Evolutionary conservation across 345 rosid genomes (phyloP), one percentile per base, ranked within the genome.

Genomic region (Erodium maritimum): DNA sequence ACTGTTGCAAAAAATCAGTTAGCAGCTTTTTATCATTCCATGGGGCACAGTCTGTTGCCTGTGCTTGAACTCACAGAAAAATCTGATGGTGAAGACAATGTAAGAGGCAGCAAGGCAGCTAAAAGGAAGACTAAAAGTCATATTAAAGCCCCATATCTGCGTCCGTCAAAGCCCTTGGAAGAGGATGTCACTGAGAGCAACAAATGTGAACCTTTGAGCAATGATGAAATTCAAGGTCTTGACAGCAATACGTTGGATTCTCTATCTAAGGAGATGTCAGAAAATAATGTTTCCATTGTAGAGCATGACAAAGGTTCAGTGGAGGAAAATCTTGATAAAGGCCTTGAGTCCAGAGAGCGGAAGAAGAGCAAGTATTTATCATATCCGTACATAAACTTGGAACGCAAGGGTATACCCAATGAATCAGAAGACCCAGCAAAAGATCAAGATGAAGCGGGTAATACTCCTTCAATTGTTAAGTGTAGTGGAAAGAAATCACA

Each of bases 291-390:
- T 65, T 65, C 59, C 56, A 24, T 5, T 19, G 52, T 23, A 14
- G 63, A 23, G 54, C 69, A 70, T 33, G 65, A 59, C 9, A 63
- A 55, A 16, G 58, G 42, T 8, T 52, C 11, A 20, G 33, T 42
- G 16, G 53, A 71, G 59, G 56, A 50, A 22, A 65, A 65, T 56
- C 61, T 17, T 63, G 76, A 66, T n/a, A 74, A 53, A 55, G 63
- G 73, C 61, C 66, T 64, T 46, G 87, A 75, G 23, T 62, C 68
- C 46, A 81, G 89, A 71, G 78, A 74, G 60, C 73, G 89, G 66
- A 86, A 70, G 75, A 83, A 73, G 79, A 86, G 94, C 75, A 86
- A 71, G 78, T 86, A 80, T 60, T 71, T 86, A 59, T 77, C 83
- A 1, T 82, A 79, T 74, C 93, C 93, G 51, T 86, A 68, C 65